Base-by-base conservation (phyloP, 176 grass and related monocot genomes). In the Pontederia crassipes region DNA sequence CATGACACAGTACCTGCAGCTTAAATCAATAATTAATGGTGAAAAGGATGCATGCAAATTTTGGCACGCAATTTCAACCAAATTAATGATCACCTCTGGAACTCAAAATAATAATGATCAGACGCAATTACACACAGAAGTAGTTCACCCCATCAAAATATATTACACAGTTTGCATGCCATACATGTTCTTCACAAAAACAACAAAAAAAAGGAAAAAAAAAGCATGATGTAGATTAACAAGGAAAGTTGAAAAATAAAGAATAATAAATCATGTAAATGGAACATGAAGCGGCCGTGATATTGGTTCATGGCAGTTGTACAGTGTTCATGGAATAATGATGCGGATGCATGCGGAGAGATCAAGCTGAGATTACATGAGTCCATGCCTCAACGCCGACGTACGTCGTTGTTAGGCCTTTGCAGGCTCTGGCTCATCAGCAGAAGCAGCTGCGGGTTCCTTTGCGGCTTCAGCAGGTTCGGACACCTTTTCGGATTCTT, bases 261-360 rank as follows among this genome's bases (percentile, higher is more conserved):
- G 68, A 70, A 70, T 70, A 70, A 70, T 17, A 57, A 70, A 70
- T 70, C 15, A 72, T 54, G 70, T 17, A 29, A 49, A 71, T 11
- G 56, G 9, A 35, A n/a, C 20, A n/a, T n/a, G 8, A 56, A 17
- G 54, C 18, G 18, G 53, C 18, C 27, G 28, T 40, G 11, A 61
- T 61, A 12, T 15, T 61, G n/a, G 46, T n/a, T 18, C 17, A 49
- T 27, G 62, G 62, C 4, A 61, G 59, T 61, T 61, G 59, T 61
- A 46, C 59, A 61, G 35, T 45, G 59, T 40, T 17, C 15, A 8
- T 16, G 27, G 27, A 48, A 6, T 5, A 13, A 69, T 28, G 2
- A 4, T 28, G 56, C 51, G 8, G 2, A 29, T 12, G 17, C 5
- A 48, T 11, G 14, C 18, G 48, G 14, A 47, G 40, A 11, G n/a